Base-by-base conservation (phyloP, 169 alveolate species). In the Babesia divergens region DNA sequence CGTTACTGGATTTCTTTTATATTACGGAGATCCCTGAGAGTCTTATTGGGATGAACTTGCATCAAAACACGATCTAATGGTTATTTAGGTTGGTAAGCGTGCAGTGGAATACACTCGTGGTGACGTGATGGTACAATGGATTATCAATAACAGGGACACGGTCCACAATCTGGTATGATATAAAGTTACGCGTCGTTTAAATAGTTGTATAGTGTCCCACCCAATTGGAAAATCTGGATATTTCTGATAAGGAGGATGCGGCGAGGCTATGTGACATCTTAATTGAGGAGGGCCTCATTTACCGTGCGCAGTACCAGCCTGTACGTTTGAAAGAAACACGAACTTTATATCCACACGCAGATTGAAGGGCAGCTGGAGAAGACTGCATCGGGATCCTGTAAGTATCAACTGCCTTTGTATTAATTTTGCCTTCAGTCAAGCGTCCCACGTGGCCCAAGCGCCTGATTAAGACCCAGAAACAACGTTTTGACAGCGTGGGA, bases 391-490 rank as follows among this genome's bases (percentile, higher is more conserved):
- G 93, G 93, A 11, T 55, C 84, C 31, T 83, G 86, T 69, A 65
- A 6, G 67, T 65, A 29, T 35, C 16, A 62, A 22, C 26, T 46
- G 1, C 7, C 4, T 6, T 5, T 18, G 65, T 28, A n/a, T 20
- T 28, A 47, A 14, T 8, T 6, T 7, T 40, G 6, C 18, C 6
- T 34, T 14, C 54, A 75, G 85, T 53, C 80, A 90, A 83, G 55
- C 77, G 91, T 18, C 95, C 95, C 1, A 89, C 70, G 86, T 91
- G 95, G 95, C 95, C 95, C 8, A 91, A 82, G 70, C 74, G 95
- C 22, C 77, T 91, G 72, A 74, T 86, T 31, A 91, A 75, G 84
- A 90, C 92, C 11, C 66, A 75, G 38, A 91, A 91, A 29, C 95
- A 91, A 32, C 74, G 72, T 54, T 91, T 91, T 72, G 94, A 91